A percentile compares a stretch with the other conserved stretches of the same genome.
Conservation (phyloP, 495 filamentous ascomycete genomes). For the Penicillium egyptiacum region DNA sequence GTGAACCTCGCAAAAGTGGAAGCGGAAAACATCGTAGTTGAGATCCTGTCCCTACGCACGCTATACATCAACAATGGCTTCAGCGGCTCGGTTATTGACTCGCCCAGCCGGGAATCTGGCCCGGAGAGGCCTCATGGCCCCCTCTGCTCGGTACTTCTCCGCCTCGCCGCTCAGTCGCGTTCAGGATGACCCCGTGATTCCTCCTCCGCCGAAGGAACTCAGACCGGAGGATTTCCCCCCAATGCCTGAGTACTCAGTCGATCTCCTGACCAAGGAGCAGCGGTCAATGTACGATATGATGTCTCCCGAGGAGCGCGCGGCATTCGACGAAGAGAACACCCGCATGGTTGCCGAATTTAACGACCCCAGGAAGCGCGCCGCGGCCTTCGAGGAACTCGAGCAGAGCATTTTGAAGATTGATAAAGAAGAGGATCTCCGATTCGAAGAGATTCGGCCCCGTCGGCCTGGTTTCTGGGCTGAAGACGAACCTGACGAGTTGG, state of each 20-base stretch:
- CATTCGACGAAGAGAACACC: slow-evolving; percentile 45
- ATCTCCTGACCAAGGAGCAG: slow-evolving; percentile 40
- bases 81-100: slow-evolving; percentile 40
- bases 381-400: slow-evolving; percentile 36
- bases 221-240: slow-evolving; percentile 35
- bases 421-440: slow-evolving; percentile 33
- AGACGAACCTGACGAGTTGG: slow-evolving; percentile 53
- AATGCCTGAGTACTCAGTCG: slow-evolving; percentile 42
- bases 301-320: slow-evolving; percentile 44
- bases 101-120: slow-evolving; percentile 35
- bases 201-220: slow-evolving; percentile 33
- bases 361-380: slow-evolving; percentile 32
- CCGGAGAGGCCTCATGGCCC: slow-evolving; percentile 30
- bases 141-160: slow-evolving; percentile 41
- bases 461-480: slow-evolving; percentile 53
- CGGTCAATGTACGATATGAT: slow-evolving; percentile 50
- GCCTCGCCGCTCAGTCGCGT: slow-evolving; percentile 37
- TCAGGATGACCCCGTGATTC: slow-evolving; percentile 40
- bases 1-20: slow-evolving; percentile 18
- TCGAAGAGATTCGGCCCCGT: slow-evolving; percentile 33
- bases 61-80: slow-evolving; percentile 40
- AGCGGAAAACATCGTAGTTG: slow-evolving; percentile 25
- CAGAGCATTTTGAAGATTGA: slow-evolving; percentile 35
- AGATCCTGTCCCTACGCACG: slow-evolving; percentile 9
- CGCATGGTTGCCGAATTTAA: slow-evolving; percentile 43